These are phyloP conservation scores for Scheffersomyces lignicola DNA, from an alignment of 1,139 yeast genomes.

Conservation along the genomic window DNA sequence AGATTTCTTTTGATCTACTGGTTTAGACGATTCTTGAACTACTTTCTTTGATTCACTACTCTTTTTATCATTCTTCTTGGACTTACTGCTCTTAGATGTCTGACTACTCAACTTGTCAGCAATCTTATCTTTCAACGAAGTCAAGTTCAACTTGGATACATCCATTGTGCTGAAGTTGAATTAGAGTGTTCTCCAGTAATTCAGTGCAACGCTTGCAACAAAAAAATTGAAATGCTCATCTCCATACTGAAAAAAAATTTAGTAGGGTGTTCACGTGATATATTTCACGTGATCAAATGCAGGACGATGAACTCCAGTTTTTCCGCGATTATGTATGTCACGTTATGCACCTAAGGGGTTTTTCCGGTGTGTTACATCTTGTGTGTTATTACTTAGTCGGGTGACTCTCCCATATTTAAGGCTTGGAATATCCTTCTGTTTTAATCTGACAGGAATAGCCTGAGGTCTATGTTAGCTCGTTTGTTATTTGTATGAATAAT, in stretches of 20 bases:
- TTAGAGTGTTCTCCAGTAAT: neutral
- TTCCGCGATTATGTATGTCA: too few species aligned
- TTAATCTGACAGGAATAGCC: too few species aligned
- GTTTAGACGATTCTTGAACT: slow-evolving; percentile 2
- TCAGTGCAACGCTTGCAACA: neutral
- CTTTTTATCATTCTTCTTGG: slow-evolving; percentile 17
- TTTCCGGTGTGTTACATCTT: too few species aligned
- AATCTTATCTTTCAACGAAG: slow-evolving; percentile 60
- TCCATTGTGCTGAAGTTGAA: slow-evolving; percentile 23
- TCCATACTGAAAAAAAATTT: slow-evolving; percentile 5
- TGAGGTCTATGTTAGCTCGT: too few species aligned
- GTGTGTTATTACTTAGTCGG: too few species aligned
- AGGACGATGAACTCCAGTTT: neutral
- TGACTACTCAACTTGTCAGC: slow-evolving; percentile 41
- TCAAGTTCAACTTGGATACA: slow-evolving; percentile 38
- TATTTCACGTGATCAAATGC: neutral
- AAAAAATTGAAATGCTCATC: slow-evolving; percentile 4
- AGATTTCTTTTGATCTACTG: slow-evolving; percentile 15
- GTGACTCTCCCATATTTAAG: too few species aligned
- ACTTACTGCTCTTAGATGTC: slow-evolving; percentile 20
- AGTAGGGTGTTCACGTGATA: slow-evolving; percentile 1
- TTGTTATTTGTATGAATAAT: too few species aligned
- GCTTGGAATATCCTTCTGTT: too few species aligned
- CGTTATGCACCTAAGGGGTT: too few species aligned
- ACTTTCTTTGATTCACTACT: slow-evolving; percentile 10